These are phyloP conservation scores for Mayamaea pseudoterrestris DNA, from an alignment of 108 stramenopile species.

Conservation along the genomic window DNA sequence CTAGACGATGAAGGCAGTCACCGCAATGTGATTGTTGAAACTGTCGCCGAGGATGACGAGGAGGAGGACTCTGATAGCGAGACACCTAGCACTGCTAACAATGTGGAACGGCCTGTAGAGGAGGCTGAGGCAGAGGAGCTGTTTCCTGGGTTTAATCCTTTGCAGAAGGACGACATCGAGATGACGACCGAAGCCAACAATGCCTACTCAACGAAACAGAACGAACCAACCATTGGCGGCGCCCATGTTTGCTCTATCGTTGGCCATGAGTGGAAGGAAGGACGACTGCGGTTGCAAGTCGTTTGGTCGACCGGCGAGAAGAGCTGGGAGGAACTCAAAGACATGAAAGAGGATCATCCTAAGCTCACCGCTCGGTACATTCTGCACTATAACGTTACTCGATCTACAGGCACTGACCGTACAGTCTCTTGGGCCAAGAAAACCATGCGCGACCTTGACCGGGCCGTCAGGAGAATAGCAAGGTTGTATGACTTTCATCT, in stretches of 20 bases:
- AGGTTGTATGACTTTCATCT: background rate
- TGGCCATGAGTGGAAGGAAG: conserved; percentile 1
- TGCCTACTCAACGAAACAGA: too few relatives aligned
- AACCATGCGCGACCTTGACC: background rate
- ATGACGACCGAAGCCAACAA: background rate
- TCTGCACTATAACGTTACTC: background rate
- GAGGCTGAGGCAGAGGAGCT: too few relatives aligned
- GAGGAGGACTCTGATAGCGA: background rate
- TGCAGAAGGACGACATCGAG: background rate
- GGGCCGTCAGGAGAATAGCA: background rate
- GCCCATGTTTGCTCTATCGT: background rate
- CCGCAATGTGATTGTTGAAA: background rate
- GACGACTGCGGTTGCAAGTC: conserved; percentile 3
- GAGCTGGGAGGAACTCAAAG: background rate
- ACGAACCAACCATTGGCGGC: background rate
- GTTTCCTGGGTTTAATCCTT: background rate
- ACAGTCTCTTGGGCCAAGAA: background rate
- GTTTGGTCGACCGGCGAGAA: background rate
- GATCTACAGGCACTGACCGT: too few relatives aligned
- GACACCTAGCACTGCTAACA: background rate
- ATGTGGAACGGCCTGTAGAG: background rate
- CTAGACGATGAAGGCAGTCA: background rate
- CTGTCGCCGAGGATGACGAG: background rate
- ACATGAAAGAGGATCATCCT: conserved; percentile 2
- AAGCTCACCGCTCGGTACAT: background rate